Conservation (phyloP, 345 rosid species). For the Gossypium anomalum region DNA sequence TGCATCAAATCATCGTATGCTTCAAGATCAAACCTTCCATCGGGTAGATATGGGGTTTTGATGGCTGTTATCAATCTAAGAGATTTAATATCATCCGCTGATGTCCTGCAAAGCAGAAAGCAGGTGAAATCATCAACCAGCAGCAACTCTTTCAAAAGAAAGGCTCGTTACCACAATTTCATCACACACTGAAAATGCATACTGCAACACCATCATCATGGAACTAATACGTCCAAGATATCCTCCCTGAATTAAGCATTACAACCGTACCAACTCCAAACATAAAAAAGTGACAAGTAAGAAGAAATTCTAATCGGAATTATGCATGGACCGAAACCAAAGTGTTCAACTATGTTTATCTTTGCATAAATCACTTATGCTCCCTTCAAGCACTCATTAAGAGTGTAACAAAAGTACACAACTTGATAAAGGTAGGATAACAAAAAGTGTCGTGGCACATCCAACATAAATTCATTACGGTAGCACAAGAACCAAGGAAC, state of each 20-base stretch:
- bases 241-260: not conserved
- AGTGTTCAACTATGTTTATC: not conserved
- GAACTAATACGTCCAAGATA: not conserved
- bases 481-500: not conserved
- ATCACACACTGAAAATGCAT: not conserved
- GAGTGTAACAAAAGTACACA: not conserved
- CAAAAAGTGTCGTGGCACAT: not conserved
- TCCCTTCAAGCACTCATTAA: not conserved
- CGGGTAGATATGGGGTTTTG: conserved; percentile 87
- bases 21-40: conserved; percentile 93
- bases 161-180: not conserved
- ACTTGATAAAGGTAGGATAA: too few relatives aligned
- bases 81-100: conserved; percentile 59
- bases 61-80: conserved; percentile 81
- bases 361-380: not conserved
- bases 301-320: not conserved
- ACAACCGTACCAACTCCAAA: not conserved
- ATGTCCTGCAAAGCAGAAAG: conserved; percentile 48
- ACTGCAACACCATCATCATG: not conserved
- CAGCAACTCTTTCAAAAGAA: conserved; percentile 8
- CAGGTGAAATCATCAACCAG: not conserved
- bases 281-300: not conserved
- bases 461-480: not conserved
- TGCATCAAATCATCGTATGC: conserved; percentile 73
- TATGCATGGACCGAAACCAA: not conserved